These are phyloP conservation scores for Ophiocordyceps australis DNA, from an alignment of 2,329 filamentous ascomycete genomes.

Conservation along the genomic window DNA sequence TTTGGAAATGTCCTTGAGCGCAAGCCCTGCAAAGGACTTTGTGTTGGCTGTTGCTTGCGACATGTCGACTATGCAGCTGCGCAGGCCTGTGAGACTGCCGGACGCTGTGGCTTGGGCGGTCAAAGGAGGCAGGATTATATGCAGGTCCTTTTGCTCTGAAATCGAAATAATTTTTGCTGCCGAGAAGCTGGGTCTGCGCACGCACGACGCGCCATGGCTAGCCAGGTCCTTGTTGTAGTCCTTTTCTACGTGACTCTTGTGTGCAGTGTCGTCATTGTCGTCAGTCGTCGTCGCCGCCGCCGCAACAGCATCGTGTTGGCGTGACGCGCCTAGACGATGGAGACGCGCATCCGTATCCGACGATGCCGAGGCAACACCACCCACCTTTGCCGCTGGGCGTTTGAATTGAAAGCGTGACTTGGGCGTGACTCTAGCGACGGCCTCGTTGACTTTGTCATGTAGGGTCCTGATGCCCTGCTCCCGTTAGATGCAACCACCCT, in stretches of 20 bases:
- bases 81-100: slow-evolving; percentile 52
- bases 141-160: slow-evolving; percentile 44
- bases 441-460: slow-evolving; percentile 59
- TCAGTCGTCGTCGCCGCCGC: slow-evolving; percentile 6
- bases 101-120: slow-evolving; percentile 55
- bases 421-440: slow-evolving; percentile 48
- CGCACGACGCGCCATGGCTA: slow-evolving; percentile 14
- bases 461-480: slow-evolving; percentile 58
- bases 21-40: slow-evolving; percentile 49
- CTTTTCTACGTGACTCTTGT: slow-evolving; percentile 14
- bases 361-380: slow-evolving; percentile 8
- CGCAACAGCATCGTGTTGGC: slow-evolving; percentile 7
- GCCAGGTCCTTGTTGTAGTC: slow-evolving; percentile 42
- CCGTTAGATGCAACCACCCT: neutral
- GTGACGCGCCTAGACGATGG: slow-evolving; percentile 15
- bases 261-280: slow-evolving; percentile 19
- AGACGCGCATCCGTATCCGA: slow-evolving; percentile 28
- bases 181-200: slow-evolving; percentile 47
- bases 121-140: slow-evolving; percentile 60
- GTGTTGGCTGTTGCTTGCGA: slow-evolving; percentile 39
- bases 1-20: slow-evolving; percentile 47
- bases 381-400: no score
- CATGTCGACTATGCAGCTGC: slow-evolving; percentile 63
- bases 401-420: slow-evolving; percentile 75
- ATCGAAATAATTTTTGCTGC: slow-evolving; percentile 44